phyloP scores from a whole-genome alignment of 257 asterid genomes.

The Solanum medicagineum region DNA sequence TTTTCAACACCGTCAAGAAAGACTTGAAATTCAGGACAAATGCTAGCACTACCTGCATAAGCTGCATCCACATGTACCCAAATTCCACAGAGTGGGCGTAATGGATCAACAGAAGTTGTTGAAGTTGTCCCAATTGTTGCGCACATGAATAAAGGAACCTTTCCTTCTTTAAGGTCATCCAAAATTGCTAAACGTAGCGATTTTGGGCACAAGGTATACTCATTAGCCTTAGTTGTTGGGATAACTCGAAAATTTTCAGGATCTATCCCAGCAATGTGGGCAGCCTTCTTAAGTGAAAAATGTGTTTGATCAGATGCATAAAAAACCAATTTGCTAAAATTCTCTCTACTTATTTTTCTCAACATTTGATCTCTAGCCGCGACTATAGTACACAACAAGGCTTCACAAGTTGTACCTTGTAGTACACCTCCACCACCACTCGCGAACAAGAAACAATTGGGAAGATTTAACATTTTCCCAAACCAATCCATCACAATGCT shows the following conservation, averaged over 20 bases:
- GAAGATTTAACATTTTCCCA: slow-evolving; percentile 53
- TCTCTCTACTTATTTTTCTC: slow-evolving; percentile 32
- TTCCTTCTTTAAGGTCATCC: slow-evolving; percentile 31
- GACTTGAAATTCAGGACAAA: slow-evolving; percentile 56
- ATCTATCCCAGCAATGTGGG: slow-evolving; percentile 55
- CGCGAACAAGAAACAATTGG: slow-evolving; percentile 43
- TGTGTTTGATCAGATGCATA: slow-evolving; percentile 81
- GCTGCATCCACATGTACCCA: slow-evolving; percentile 88
- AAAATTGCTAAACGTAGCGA: slow-evolving; percentile 24
- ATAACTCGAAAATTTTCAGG: slow-evolving; percentile 40
- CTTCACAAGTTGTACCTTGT: slow-evolving; percentile 73
- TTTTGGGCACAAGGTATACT: slow-evolving; percentile 26
- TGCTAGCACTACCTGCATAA: slow-evolving; percentile 68
- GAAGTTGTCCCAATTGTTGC: slow-evolving; percentile 64
- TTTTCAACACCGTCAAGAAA: slow-evolving; percentile 57
- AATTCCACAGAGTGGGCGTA: slow-evolving; percentile 31
- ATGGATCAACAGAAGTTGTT: slow-evolving; percentile 53
- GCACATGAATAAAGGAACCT: slow-evolving; percentile 50
- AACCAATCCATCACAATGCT: slow-evolving; percentile 82
- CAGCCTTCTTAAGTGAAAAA: slow-evolving; percentile 48
- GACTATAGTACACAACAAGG: slow-evolving; percentile 41
- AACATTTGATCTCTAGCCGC: slow-evolving; percentile 54
- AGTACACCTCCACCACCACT: slow-evolving; percentile 60
- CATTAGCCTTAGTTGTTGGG: slow-evolving; percentile 18
- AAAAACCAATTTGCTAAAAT: slow-evolving; percentile 37